Base-by-base conservation (phyloP, 306 rosid species). In the Lotus japonicus region DNA sequence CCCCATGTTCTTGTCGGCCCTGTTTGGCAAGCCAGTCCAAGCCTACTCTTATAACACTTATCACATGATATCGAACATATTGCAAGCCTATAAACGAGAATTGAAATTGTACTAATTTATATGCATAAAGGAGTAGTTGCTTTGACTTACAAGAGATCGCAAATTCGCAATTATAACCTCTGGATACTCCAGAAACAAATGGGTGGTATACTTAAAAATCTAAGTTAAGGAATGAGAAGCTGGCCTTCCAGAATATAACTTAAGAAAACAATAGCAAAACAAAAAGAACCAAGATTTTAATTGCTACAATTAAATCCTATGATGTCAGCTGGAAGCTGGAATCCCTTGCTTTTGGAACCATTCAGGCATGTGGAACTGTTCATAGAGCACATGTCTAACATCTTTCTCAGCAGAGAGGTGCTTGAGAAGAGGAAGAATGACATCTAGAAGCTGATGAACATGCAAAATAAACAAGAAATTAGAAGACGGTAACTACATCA, bases 341-440 rank as follows among this genome's bases (percentile, higher is more conserved):
- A 83, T 58, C 57, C 98, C 97, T 18, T 90, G 96, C 77, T 78
- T 80, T 58, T 77, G 92, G 81, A 89, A 89, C 98, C 98, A 92
- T 65, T 89, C 97, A 8, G 97, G 79, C 97, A 92, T 92, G 77
- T 77, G 90, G 61, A 83, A 92, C 72, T 56, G 81, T 13, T 88
- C 84, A 59, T 80, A 58, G 9, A 90, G 98, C 58, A 83, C 55
- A 17, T 89, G 86, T 65, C 94, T 80, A 42, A 90, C 96, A 66
- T 92, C 97, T 49, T 83, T 81, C 78, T 79, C 82, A 64, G 52
- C 62, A 35, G 96, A 78, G 11, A 92, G 97, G 36, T 71, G 74
- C 82, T 75, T 83, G 52, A 92, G 91, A 79, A 89, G 88, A 8
- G 98, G 98, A 78, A 89, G 97, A 73, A 92, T 80, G 53, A 86